A percentile compares a stretch with the other conserved stretches of the same genome.
phyloP scores from a whole-genome alignment of 176 grass and related monocot genomes.

The Eragrostis nindensis region DNA sequence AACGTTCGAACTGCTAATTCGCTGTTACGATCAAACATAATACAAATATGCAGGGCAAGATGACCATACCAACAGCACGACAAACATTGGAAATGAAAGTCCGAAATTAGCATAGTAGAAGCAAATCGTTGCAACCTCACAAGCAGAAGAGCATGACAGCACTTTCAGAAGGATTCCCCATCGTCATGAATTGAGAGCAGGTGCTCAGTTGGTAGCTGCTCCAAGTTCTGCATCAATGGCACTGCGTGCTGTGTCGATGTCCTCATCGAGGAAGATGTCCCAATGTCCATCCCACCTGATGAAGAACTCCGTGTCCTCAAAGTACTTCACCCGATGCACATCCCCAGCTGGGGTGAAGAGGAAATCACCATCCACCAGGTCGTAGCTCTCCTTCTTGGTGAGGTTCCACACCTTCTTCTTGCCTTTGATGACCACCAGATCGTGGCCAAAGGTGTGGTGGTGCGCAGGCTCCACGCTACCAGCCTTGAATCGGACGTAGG shows the following conservation, averaged over 20 bases:
- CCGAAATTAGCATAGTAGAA: slow-evolving; percentile 11
- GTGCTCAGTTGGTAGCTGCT: slow-evolving; percentile 27
- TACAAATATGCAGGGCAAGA: neutral
- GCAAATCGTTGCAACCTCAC: neutral
- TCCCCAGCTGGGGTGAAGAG: slow-evolving; percentile 85
- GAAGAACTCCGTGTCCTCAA: slow-evolving; percentile 89
- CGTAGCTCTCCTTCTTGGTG: slow-evolving; percentile 86
- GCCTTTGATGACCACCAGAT: slow-evolving; percentile 84
- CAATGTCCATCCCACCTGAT: slow-evolving; percentile 92
- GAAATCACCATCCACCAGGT: slow-evolving; percentile 76
- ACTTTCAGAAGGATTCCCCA: slow-evolving; percentile 16
- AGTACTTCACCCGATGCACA: slow-evolving; percentile 88
- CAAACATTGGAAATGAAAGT: neutral
- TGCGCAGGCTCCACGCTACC: slow-evolving; percentile 93
- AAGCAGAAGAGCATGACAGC: neutral
- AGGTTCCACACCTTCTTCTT: slow-evolving; percentile 96
- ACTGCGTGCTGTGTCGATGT: slow-evolving; percentile 56
- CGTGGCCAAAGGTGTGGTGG: slow-evolving; percentile 98
- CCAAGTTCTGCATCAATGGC: slow-evolving; percentile 63
- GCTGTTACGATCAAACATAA: too few relatives aligned
- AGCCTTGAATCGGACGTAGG: slow-evolving; percentile 86
- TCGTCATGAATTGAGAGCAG: neutral
- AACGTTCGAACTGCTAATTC: neutral
- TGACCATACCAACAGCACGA: neutral
- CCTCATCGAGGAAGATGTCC: slow-evolving; percentile 96